Evolutionary conservation across 1,284 basidiomycete species (phyloP).

Genomic region (Meira miltonrushii): DNA sequence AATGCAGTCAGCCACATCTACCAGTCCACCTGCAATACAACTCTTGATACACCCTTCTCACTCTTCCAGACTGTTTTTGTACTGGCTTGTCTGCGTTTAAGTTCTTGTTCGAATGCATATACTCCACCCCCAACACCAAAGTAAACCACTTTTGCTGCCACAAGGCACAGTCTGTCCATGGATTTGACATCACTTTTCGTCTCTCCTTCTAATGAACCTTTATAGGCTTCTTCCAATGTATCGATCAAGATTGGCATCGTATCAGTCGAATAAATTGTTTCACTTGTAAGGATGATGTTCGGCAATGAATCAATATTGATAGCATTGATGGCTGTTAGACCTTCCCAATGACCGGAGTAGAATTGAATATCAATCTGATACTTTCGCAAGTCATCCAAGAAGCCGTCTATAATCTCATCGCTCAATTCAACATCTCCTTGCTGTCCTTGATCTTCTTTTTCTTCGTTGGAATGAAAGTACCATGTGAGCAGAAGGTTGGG

Average conservation of each 20-base stretch:
- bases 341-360: slow-evolving; percentile 74
- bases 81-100: slow-evolving; percentile 45
- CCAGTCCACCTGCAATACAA: background rate
- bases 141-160: slow-evolving; percentile 85
- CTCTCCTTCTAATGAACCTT: background rate
- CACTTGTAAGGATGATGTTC: slow-evolving; percentile 76
- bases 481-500: slow-evolving; percentile 80
- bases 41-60: slow-evolving; percentile 2
- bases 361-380: slow-evolving; percentile 66
- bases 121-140: slow-evolving; percentile 93
- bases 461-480: slow-evolving; percentile 29
- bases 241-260: slow-evolving; percentile 66
- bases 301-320: slow-evolving; percentile 13
- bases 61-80: slow-evolving; percentile 2
- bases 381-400: slow-evolving; percentile 60
- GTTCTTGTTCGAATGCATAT: slow-evolving; percentile 63
- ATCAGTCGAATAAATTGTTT: slow-evolving; percentile 79
- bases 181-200: background rate
- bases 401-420: slow-evolving; percentile 62
- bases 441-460: background rate
- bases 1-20: background rate
- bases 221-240: slow-evolving; percentile 49
- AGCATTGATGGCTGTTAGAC: slow-evolving; percentile 14
- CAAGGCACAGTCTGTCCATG: slow-evolving; percentile 59
- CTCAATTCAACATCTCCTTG: slow-evolving; percentile 29